Conservation (phyloP, 169 alveolate species). For the Theileria parva region DNA sequence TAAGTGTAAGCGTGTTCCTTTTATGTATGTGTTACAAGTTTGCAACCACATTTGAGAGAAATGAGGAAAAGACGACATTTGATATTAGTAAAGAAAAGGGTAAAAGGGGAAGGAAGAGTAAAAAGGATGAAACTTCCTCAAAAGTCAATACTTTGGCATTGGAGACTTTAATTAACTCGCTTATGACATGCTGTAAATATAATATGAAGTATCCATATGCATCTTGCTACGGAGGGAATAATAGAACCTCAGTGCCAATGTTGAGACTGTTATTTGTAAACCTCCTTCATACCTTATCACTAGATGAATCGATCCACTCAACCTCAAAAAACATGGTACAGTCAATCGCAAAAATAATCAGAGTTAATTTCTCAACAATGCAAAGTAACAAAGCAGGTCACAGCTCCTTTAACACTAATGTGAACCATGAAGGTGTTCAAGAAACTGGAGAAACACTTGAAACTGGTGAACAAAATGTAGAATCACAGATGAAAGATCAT, state of each 20-base stretch:
- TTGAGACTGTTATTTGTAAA: conserved; percentile 48
- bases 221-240: conserved; percentile 55
- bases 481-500: not conserved
- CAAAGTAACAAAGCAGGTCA: conserved; percentile 8
- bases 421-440: not conserved
- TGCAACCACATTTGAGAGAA: conserved; percentile 39
- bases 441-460: not conserved
- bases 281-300: conserved; percentile 26
- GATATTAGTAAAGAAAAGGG: conserved; percentile 32
- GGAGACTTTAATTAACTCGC: conserved; percentile 34
- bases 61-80: conserved; percentile 22
- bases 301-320: conserved; percentile 15
- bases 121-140: conserved; percentile 27
- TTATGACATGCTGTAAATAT: conserved; percentile 24
- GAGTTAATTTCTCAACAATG: conserved; percentile 29
- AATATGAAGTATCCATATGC: conserved; percentile 24
- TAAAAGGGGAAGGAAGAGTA: conserved; percentile 11
- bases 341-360: conserved; percentile 41
- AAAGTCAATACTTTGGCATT: conserved; percentile 43
- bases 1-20: conserved; percentile 44
- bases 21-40: conserved; percentile 43
- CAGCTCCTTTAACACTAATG: not conserved
- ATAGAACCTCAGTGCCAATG: conserved; percentile 33
- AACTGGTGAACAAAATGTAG: not conserved
- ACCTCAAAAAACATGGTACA: conserved; percentile 25